Evolutionary conservation across 768 basidiomycete genomes (phyloP).

Genomic region (Amanita phalloides): DNA sequence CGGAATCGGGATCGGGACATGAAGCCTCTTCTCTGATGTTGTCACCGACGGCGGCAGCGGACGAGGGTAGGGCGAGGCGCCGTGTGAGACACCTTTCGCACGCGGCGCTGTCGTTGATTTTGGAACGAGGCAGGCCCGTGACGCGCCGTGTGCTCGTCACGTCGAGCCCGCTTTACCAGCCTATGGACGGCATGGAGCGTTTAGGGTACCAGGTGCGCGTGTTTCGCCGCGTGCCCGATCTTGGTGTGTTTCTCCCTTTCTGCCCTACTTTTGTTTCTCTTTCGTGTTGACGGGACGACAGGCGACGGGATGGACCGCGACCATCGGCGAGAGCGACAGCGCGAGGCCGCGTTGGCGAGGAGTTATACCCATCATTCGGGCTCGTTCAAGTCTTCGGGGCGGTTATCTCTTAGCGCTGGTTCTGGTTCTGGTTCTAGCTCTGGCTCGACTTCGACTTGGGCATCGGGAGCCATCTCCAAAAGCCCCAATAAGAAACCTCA

Average conservation of each 20-base stretch:
- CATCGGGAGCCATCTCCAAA: not conserved
- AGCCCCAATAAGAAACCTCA: not conserved
- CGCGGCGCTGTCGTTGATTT: conserved; percentile 61
- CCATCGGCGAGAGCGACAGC: conserved; percentile 17
- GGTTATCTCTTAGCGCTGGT: not conserved
- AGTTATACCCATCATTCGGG: conserved; percentile 1
- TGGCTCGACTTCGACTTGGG: not conserved
- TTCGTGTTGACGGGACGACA: conserved; percentile 2
- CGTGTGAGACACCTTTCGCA: conserved; percentile 51
- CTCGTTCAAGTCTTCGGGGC: conserved; percentile 4
- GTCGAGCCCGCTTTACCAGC: conserved; percentile 77
- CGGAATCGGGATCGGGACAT: conserved; percentile 6
- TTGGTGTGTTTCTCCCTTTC: conserved; percentile 19
- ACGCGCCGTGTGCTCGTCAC: conserved; percentile 69
- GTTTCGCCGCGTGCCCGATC: conserved; percentile 61
- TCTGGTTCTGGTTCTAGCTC: not conserved
- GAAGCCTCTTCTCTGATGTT: not conserved
- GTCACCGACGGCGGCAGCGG: conserved; percentile 8
- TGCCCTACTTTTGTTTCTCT: not conserved
- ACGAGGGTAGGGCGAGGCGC: conserved; percentile 1
- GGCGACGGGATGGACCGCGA: conserved; percentile 51
- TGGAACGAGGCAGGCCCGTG: conserved; percentile 74
- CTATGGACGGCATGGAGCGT: conserved; percentile 60
- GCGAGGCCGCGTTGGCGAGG: conserved; percentile 7
- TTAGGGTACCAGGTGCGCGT: conserved; percentile 70